Conservation (phyloP, 371 early-diverging fungal genomes). For the Apophysomyces variabilis region DNA sequence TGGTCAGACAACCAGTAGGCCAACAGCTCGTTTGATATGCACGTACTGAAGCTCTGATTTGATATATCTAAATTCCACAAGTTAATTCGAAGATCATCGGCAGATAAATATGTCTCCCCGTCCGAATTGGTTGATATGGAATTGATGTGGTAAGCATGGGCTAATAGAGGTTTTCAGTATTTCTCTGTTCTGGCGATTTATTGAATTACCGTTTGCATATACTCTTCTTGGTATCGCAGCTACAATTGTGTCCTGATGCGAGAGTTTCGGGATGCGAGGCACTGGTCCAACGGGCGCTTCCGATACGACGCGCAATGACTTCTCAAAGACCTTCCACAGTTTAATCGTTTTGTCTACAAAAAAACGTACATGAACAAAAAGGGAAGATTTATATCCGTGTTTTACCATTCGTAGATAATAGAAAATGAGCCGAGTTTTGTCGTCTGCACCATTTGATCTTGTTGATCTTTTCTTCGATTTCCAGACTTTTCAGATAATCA, state of each 20-base stretch:
- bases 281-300: conserved; percentile 58
- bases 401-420: conserved; percentile 89
- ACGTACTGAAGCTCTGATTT: conserved; percentile 81
- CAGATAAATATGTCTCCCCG: conserved; percentile 88
- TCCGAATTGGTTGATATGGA: conserved; percentile 93
- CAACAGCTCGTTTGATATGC: neutral
- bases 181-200: neutral
- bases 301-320: conserved; percentile 78
- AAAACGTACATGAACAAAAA: neutral
- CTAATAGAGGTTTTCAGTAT: conserved; percentile 29
- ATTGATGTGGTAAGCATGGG: conserved; percentile 96
- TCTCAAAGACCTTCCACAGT: conserved; percentile 93
- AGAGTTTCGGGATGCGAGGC: conserved; percentile 75
- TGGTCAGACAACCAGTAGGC: neutral
- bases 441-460: conserved; percentile 90
- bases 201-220: conserved; percentile 69
- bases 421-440: conserved; percentile 85
- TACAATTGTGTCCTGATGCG: conserved; percentile 82
- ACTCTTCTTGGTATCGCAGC: conserved; percentile 84
- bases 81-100: conserved; percentile 95
- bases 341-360: conserved; percentile 88
- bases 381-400: neutral
- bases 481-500: conserved; percentile 95
- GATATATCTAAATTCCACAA: conserved; percentile 90
- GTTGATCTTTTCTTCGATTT: conserved; percentile 96